Evolutionary conservation across 23 red algal genomes (phyloP), one percentile per base, ranked within the genome.

Genomic region (Agarophyton chilense): DNA sequence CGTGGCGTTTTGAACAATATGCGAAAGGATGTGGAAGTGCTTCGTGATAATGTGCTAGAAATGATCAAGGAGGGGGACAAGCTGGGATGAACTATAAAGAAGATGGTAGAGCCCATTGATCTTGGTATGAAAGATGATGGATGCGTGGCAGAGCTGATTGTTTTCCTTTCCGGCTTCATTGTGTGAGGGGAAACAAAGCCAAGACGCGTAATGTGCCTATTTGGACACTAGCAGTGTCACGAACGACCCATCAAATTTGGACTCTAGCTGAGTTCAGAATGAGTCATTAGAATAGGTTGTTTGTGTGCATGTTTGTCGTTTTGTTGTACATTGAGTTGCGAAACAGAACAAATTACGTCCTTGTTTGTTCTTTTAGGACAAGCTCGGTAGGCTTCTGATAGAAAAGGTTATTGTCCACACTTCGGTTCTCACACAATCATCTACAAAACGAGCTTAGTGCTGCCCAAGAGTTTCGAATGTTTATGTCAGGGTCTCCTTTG

Each of bases 181-280:
- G 22, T 35, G 28, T 66, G 22, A n/a, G 12, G 9, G 61, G 12
- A n/a, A 66, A 10, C 4, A n/a, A 66, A 11, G 3, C 10, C 4
- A 34, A 35, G 3, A 28, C 35, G 61, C 28, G 28, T 66, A 4
- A 11, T 35, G 4, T 66, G 12, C 3, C 4, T 34, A 66, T 28
- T 66, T 28, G 34, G 61, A 66, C 61, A 66, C 61, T 66, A 66
- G 61, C 61, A 34, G 61, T 66, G 61, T 12, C 61, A 28, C n/a
- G n/a, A n/a, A n/a, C n/a, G n/a, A n/a, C n/a, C n/a, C n/a, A n/a
- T n/a, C n/a, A n/a, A n/a, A n/a, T n/a, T n/a, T n/a, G n/a, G n/a
- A n/a, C n/a, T n/a, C n/a, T n/a, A n/a, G n/a, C n/a, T n/a, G n/a
- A n/a, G n/a, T n/a, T n/a, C n/a, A 66, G 25, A 39, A 35, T 55